These are phyloP conservation scores for Patellifolia procumbens DNA, from an alignment of 179 eudicot genomes.

Conservation along the genomic window DNA sequence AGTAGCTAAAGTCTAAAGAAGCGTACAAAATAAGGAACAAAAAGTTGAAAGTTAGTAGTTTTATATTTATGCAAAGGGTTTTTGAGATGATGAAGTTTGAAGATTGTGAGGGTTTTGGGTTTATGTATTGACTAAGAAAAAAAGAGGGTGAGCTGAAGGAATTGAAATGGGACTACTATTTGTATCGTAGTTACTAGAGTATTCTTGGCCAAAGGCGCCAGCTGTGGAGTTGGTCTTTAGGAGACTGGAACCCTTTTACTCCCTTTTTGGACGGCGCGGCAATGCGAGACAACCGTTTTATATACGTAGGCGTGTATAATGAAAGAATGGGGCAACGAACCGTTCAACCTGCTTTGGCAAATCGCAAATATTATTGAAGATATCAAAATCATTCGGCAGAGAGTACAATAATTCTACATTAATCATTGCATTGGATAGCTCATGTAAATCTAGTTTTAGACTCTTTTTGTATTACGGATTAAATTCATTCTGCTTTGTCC, in stretches of 20 bases:
- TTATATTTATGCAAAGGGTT: neutral
- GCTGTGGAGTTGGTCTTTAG: conserved; percentile 19
- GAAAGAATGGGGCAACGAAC: neutral
- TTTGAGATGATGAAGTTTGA: neutral
- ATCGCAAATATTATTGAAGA: too few relatives aligned
- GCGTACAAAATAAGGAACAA: neutral
- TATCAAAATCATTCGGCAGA: too few relatives aligned
- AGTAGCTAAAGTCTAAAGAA: conserved; percentile 14
- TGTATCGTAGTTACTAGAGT: too few relatives aligned
- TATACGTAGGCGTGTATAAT: neutral
- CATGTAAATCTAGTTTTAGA: too few relatives aligned
- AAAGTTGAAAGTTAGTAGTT: neutral
- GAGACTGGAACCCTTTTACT: neutral
- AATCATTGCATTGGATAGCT: too few relatives aligned
- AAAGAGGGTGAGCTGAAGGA: conserved; percentile 11
- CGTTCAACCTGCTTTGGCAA: too few relatives aligned
- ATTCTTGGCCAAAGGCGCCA: neutral
- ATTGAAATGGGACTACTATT: neutral
- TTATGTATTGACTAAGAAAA: neutral
- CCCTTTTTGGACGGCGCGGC: conserved; percentile 27
- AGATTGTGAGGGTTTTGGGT: neutral
- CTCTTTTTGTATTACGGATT: too few relatives aligned
- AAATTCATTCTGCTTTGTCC: too few relatives aligned
- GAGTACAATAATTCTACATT: too few relatives aligned
- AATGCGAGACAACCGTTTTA: neutral